Conservation (phyloP, 2,329 filamentous ascomycete genomes). For the Aureobasidium zeae region DNA sequence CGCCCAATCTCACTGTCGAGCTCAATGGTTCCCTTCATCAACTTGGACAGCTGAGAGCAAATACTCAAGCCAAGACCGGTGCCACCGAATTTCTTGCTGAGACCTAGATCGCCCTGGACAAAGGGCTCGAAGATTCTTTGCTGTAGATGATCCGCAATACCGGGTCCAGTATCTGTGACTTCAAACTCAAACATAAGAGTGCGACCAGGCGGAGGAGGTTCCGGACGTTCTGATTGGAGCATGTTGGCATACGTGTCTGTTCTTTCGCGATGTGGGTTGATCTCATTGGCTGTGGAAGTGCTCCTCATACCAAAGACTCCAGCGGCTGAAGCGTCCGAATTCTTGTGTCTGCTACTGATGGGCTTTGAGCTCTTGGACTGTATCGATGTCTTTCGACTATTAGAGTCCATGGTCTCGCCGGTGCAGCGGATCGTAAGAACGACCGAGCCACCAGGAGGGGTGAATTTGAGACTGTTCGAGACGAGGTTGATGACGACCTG, state of each 20-base stretch:
- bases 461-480: constrained; percentile 88
- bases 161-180: constrained; percentile 78
- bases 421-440: constrained; percentile 66
- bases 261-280: constrained; percentile 34
- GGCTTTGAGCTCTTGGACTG: constrained; percentile 32
- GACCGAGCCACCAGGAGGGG: constrained; percentile 65
- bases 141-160: constrained; percentile 69
- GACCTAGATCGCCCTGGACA: constrained; percentile 79
- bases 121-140: constrained; percentile 87
- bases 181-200: constrained; percentile 77
- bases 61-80: constrained; percentile 84
- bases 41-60: constrained; percentile 70
- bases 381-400: constrained; percentile 34
- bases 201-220: constrained; percentile 49
- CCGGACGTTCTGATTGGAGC: constrained; percentile 29
- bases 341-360: constrained; percentile 17
- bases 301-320: constrained; percentile 17
- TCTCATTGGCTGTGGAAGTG: constrained; percentile 35
- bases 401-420: constrained; percentile 45
- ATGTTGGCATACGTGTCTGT: constrained; percentile 29
- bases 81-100: constrained; percentile 84
- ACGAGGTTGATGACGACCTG: constrained; percentile 93
- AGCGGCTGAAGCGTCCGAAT: constrained; percentile 15
- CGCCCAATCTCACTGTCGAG: constrained; percentile 62
- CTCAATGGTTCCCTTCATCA: constrained; percentile 72